A percentile compares a stretch with the other conserved stretches of the same genome.
phyloP scores from a whole-genome alignment of 768 basidiomycete genomes.

The Candolleomyces aberdarensis region DNA sequence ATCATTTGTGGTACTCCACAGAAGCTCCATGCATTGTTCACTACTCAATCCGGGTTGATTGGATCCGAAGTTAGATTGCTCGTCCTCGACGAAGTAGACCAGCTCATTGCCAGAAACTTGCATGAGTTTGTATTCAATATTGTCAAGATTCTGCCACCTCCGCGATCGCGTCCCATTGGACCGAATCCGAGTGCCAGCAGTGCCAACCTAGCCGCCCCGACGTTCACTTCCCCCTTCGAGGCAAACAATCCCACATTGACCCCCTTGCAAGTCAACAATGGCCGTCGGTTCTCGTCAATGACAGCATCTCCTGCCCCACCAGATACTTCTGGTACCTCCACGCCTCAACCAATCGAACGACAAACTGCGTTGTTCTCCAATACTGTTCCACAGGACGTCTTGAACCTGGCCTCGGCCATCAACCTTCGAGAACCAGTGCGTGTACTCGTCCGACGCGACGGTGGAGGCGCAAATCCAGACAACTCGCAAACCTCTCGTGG shows the following conservation, averaged over 20 bases:
- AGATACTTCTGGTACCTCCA: slow-evolving; percentile 22
- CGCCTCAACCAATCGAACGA: slow-evolving; percentile 56
- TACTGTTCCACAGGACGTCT: slow-evolving; percentile 96
- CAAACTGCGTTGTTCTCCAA: slow-evolving; percentile 97
- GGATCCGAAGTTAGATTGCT: slow-evolving; percentile 90
- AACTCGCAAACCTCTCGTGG: slow-evolving; percentile 70
- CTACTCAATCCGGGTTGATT: slow-evolving; percentile 66
- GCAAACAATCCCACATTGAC: slow-evolving; percentile 33
- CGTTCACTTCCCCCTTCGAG: slow-evolving; percentile 49
- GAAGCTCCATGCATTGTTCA: slow-evolving; percentile 90
- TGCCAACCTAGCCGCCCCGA: slow-evolving; percentile 28
- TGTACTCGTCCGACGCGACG: slow-evolving; percentile 93
- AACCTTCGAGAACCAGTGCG: slow-evolving; percentile 95
- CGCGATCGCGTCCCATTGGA: slow-evolving; percentile 65
- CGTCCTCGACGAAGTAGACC: slow-evolving; percentile 96
- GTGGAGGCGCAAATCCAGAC: slow-evolving; percentile 72
- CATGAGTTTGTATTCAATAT: slow-evolving; percentile 95
- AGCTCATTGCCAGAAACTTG: slow-evolving; percentile 93
- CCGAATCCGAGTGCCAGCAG: slow-evolving; percentile 34
- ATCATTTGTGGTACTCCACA: slow-evolving; percentile 97
- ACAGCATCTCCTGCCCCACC: slow-evolving; percentile 45
- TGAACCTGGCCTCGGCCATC: slow-evolving; percentile 91
- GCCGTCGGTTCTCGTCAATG: slow-evolving; percentile 60
- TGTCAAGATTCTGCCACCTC: slow-evolving; percentile 88
- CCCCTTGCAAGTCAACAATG: slow-evolving; percentile 34